Base-by-base conservation (phyloP, 2,329 filamentous ascomycete species). In the Fusarium illudens region DNA sequence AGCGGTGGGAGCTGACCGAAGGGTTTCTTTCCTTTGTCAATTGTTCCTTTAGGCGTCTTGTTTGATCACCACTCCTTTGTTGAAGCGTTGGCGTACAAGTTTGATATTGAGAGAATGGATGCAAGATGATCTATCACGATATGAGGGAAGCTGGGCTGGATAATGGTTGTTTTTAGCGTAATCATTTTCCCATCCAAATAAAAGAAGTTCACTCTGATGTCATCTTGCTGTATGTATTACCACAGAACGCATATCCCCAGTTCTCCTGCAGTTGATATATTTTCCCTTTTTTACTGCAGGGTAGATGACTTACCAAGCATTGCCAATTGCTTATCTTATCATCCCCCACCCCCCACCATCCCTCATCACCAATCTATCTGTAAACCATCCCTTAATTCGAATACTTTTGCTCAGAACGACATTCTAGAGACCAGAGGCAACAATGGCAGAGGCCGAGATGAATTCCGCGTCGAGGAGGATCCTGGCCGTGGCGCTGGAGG, bases 401-500 rank as follows among this genome's bases (percentile, higher is more conserved):
- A 39, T n/a, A 53, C 34, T 5, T 15, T 6, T 36, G 4, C 22
- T 50, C 22, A 12, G 29, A 9, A 20, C 13, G 7, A 27, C 9
- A 32, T 9, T 9, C 12, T 6, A 15, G 27, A 15, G 44, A 13
- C 7, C 11, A 49, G 4, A 49, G 15, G 27, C 11, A 29, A 48
- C 12, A 19, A 73, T 72, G 71, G 44, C 70, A 32, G 71, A 73
- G 37, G 53, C 32, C 42, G 67, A 60, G 33, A 61, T 69, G 56
- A 62, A 59, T 56, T 73, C 71, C 9, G 59, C 58, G 27, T 74
- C 72, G 11, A 81, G 86, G 52, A 81, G 88, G 27, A 85, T 90
- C 56, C 78, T 90, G 33, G 87, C 87, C 15, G 84, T 90, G 6
- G 84, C 82, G n/a, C 78, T 83, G 39, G 80, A 80, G 59, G 81